Conservation (phyloP, 371 early-diverging fungal species). For the Mucor circinelloides region DNA sequence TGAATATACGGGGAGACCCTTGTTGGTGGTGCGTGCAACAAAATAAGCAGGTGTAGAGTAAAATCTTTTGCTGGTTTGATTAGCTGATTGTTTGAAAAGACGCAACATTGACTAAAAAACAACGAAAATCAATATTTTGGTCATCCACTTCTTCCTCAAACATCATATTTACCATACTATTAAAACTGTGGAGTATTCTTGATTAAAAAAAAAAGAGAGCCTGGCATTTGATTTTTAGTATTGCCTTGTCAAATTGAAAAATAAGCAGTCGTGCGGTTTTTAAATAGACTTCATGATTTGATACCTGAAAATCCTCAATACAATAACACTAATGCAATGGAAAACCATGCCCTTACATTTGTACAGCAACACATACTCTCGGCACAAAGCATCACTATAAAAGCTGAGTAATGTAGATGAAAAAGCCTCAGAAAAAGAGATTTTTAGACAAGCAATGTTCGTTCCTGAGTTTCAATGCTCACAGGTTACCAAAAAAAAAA, state of each 20-base stretch:
- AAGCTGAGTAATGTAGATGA: too few relatives aligned
- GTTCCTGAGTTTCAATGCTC: neutral
- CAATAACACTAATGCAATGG: neutral
- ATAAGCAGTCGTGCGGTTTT: neutral
- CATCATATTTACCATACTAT: neutral
- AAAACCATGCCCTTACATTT: neutral
- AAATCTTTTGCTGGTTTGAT: constrained; percentile 25
- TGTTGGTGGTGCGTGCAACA: constrained; percentile 61
- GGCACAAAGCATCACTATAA: neutral
- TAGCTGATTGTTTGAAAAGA: constrained; percentile 10
- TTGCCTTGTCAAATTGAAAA: neutral
- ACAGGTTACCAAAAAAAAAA: neutral
- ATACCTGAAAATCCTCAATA: neutral
- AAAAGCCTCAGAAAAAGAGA: neutral
- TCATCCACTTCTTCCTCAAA: neutral
- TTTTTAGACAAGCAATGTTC: neutral
- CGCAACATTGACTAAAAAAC: constrained; percentile 21
- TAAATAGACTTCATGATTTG: neutral
- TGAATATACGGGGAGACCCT: constrained; percentile 72
- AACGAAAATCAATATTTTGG: neutral
- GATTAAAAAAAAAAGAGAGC: neutral
- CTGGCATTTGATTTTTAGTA: neutral
- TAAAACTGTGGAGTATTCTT: neutral
- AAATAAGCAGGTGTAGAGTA: constrained; percentile 50
- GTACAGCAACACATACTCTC: neutral